A percentile compares a stretch with the other conserved stretches of the same genome.
phyloP scores from a whole-genome alignment of 805 yeast genomes.

The Starmerella apis region DNA sequence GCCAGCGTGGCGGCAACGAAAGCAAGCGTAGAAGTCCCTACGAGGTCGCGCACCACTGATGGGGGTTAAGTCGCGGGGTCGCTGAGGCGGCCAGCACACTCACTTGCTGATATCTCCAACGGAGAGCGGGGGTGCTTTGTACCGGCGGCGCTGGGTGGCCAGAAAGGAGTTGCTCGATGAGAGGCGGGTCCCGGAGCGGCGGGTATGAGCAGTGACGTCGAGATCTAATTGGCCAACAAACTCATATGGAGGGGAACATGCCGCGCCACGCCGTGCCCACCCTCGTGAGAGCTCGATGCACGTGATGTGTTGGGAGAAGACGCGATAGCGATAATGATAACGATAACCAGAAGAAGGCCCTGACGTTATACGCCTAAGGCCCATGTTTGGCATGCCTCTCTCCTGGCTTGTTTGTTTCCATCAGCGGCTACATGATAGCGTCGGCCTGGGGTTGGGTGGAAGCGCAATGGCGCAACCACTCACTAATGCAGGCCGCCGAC shows the following conservation, averaged over 20 bases:
- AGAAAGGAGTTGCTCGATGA: background rate
- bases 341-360: no score
- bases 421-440: background rate
- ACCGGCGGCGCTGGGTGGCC: slow-evolving; percentile 6
- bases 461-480: background rate
- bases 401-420: no score
- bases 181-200: slow-evolving; percentile 8
- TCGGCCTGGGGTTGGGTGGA: background rate
- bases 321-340: background rate
- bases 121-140: background rate
- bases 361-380: no score
- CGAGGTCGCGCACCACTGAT: slow-evolving; percentile 4
- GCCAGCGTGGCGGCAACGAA: slow-evolving; percentile 5
- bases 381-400: no score
- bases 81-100: slow-evolving; percentile 6
- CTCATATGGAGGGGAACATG: slow-evolving; percentile 4
- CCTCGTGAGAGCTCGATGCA: background rate
- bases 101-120: background rate
- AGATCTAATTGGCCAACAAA: slow-evolving; percentile 7
- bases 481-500: background rate
- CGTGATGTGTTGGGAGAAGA: background rate
- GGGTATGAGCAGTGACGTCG: slow-evolving; percentile 7
- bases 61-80: slow-evolving; percentile 1
- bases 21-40: background rate
- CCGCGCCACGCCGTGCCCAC: background rate